Base-by-base conservation (phyloP, 495 filamentous ascomycete genomes). In the Bathelium albidoporum region DNA sequence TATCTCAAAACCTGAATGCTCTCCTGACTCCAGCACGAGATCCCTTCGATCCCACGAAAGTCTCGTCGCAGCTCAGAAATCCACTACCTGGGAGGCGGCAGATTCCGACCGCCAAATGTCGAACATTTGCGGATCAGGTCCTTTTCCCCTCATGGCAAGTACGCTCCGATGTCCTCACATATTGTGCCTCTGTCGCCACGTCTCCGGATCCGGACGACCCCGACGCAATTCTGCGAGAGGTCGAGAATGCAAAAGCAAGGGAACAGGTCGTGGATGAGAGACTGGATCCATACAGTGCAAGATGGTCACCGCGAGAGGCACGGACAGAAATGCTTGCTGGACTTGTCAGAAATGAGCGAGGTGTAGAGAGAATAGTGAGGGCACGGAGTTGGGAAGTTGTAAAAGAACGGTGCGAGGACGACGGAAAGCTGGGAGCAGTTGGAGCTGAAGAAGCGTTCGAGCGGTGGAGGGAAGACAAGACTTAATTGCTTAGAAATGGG, bases 1-100 rank as follows among this genome's bases (percentile, higher is more conserved):
- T 98, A 68, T 85, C 85, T 1, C 93, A 96, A 72, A 91, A 96
- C 66, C 81, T 98, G 45, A 98, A 98, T 76, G 90, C 91, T 1
- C 81, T 98, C 28, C 75, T 90, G 36, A 92, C 88, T 1, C 94
- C 94, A 0, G 78, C 89, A 18, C 78, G 70, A 29, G 72, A 76
- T 24, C 83, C 83, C 9, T 98, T 95, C 72, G 88, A 96, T 66
- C 90, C 94, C 18, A 79, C 86, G 0, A 91, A 89, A 0, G 96
- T 90, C 4, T 75, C 79, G 1, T 74, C 82, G 2, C 81, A 85
- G 36, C 62, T 64, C 20, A 62, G 65, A 26, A 78, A 78, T 34
- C 74, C 70, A 20, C 73, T 77, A 14, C 60, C 66, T 32, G 66
- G 66, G 12, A 72, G 65, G 32, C 76, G 78, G 60, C 66, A 66